Conservation (phyloP, 352 stramenopile species). For the Globisporangium paddicum region DNA sequence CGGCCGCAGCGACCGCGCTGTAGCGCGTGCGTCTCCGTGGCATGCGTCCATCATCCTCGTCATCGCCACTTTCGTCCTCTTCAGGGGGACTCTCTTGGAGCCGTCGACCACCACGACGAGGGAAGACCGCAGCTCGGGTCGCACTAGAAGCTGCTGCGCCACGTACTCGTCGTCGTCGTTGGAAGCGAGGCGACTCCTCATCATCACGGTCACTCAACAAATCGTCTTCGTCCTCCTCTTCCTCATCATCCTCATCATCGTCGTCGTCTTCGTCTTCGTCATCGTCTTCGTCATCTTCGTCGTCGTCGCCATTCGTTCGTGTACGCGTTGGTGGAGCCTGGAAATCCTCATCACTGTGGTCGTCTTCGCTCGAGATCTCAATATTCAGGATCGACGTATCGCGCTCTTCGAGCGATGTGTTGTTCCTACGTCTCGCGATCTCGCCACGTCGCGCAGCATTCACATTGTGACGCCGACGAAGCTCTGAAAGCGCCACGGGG, state of each 20-base stretch:
- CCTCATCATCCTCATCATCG: constrained; percentile 53
- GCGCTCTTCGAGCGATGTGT: constrained; percentile 58
- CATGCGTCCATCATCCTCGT: constrained; percentile 6
- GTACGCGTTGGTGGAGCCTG: constrained; percentile 41
- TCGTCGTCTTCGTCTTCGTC: constrained; percentile 39
- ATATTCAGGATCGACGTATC: constrained; percentile 81
- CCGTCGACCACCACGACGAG: constrained; percentile 32
- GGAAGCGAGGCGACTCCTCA: constrained; percentile 32
- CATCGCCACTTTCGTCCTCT: background rate
- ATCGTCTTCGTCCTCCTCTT: constrained; percentile 52
- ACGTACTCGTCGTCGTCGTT: constrained; percentile 27
- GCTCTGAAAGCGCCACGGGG: constrained; percentile 63
- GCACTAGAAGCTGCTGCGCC: constrained; percentile 13
- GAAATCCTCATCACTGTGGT: constrained; percentile 85
- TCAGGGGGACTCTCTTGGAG: constrained; percentile 13
- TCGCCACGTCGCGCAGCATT: constrained; percentile 16
- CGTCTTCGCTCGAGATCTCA: constrained; percentile 85
- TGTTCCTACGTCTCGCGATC: constrained; percentile 27
- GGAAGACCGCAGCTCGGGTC: constrained; percentile 18
- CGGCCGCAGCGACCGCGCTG: background rate
- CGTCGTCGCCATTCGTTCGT: constrained; percentile 21
- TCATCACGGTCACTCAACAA: constrained; percentile 40
- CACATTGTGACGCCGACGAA: constrained; percentile 35
- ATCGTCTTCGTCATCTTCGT: constrained; percentile 29
- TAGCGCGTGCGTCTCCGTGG: constrained; percentile 12